Evolutionary conservation across 306 rosid genomes (phyloP).

Genomic region (Echinosophora koreensis): DNA sequence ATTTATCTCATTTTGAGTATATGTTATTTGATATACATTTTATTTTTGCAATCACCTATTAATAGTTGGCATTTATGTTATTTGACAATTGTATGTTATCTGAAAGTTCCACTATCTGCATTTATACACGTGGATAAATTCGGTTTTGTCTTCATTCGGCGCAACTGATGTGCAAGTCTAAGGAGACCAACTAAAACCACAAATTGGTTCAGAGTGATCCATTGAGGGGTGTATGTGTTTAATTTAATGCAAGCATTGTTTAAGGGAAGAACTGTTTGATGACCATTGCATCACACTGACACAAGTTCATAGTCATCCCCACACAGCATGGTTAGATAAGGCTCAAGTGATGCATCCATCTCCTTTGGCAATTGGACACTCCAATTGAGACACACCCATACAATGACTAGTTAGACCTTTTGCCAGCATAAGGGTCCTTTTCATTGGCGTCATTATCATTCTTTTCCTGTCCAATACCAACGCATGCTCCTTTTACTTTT

Average conservation of each 20-base stretch:
- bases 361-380: conserved; percentile 22
- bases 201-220: conserved; percentile 19
- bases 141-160: not conserved
- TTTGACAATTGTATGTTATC: not conserved
- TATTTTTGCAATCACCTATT: not conserved
- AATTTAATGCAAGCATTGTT: not conserved
- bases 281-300: conserved; percentile 40
- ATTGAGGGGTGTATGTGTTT: not conserved
- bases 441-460: conserved; percentile 6
- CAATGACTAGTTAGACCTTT: conserved; percentile 17
- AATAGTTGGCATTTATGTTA: not conserved
- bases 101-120: conserved; percentile 4
- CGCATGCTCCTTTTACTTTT: conserved; percentile 38
- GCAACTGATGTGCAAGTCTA: not conserved
- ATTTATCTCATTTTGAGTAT: too few species aligned
- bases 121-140: not conserved
- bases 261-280: conserved; percentile 8
- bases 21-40: too few species aligned
- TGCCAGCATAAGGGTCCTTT: conserved; percentile 20
- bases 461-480: conserved; percentile 4
- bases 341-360: conserved; percentile 26
- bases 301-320: conserved; percentile 29
- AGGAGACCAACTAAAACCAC: conserved; percentile 11
- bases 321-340: conserved; percentile 9
- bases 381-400: not conserved